phyloP scores from a whole-genome alignment of 2,329 filamentous ascomycete genomes.

The Fusarium domesticum region DNA sequence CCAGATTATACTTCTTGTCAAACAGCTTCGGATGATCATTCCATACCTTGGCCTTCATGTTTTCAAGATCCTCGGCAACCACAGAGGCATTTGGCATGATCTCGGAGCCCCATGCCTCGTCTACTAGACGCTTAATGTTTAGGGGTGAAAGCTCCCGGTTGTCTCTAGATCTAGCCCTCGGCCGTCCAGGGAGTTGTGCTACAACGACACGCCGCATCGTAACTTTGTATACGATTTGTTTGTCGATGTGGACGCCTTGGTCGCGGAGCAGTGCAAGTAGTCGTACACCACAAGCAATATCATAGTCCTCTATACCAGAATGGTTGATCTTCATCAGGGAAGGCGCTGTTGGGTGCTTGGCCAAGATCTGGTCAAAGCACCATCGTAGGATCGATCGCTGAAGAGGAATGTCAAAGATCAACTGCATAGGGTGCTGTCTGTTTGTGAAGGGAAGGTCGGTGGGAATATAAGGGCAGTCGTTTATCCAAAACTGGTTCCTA shows the following conservation, averaged over 20 bases:
- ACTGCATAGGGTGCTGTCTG: slow-evolving; percentile 45
- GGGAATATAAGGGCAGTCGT: slow-evolving; percentile 28
- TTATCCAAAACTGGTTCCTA: too few relatives aligned
- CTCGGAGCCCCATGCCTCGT: slow-evolving; percentile 36
- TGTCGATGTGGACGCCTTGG: slow-evolving; percentile 36
- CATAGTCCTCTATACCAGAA: slow-evolving; percentile 25
- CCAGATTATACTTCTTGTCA: slow-evolving; percentile 26
- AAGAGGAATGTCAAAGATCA: slow-evolving; percentile 43
- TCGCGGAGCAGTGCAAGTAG: slow-evolving; percentile 36
- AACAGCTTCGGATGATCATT: slow-evolving; percentile 31
- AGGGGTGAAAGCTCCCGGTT: slow-evolving; percentile 30
- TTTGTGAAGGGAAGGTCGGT: slow-evolving; percentile 42
- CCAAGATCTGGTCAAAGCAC: slow-evolving; percentile 42
- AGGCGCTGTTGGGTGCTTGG: slow-evolving; percentile 16
- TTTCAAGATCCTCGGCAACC: slow-evolving; percentile 29
- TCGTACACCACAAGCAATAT: slow-evolving; percentile 38
- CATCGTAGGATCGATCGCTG: slow-evolving; percentile 43
- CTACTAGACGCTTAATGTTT: slow-evolving; percentile 33
- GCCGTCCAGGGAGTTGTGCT: slow-evolving; percentile 28
- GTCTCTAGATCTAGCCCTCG: slow-evolving; percentile 31
- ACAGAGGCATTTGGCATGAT: slow-evolving; percentile 28
- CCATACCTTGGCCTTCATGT: slow-evolving; percentile 31
- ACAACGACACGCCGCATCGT: slow-evolving; percentile 32
- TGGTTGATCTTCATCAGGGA: slow-evolving; percentile 11
- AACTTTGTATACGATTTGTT: slow-evolving; percentile 30